These are phyloP conservation scores for Chalciporus pseudorubinellus DNA, from an alignment of 768 basidiomycete species.

Conservation along the genomic window DNA sequence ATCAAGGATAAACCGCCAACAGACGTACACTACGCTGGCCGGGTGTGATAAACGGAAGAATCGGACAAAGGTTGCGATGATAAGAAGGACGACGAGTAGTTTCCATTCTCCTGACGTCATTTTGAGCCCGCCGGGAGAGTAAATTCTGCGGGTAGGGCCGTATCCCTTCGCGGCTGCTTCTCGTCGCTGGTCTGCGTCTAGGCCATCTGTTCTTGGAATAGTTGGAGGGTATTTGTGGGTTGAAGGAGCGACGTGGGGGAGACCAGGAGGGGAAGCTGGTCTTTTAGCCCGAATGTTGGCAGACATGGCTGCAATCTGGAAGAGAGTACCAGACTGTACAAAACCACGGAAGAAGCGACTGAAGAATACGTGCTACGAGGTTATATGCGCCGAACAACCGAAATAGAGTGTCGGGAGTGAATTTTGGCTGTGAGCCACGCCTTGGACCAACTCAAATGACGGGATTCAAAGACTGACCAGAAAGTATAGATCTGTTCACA, in stretches of 20 bases:
- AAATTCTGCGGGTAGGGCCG: conserved; percentile 46
- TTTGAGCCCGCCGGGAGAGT: conserved; percentile 58
- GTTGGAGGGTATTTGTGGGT: conserved; percentile 60
- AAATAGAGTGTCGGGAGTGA: background rate
- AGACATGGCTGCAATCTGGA: conserved; percentile 33
- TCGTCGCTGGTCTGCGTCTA: conserved; percentile 73
- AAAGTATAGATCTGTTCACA: background rate
- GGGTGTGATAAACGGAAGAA: conserved; percentile 84
- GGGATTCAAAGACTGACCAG: background rate
- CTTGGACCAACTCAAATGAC: background rate
- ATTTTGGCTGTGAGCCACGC: background rate
- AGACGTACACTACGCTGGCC: conserved; percentile 84
- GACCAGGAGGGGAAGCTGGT: conserved; percentile 61
- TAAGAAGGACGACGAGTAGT: conserved; percentile 59
- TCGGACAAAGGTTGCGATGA: conserved; percentile 79
- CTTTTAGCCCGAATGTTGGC: conserved; percentile 61
- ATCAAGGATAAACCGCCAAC: background rate
- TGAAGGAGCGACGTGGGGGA: conserved; percentile 34
- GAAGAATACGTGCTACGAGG: background rate
- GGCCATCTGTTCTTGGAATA: conserved; percentile 49
- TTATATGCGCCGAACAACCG: background rate
- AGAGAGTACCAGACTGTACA: conserved; percentile 17
- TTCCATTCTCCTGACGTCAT: conserved; percentile 75
- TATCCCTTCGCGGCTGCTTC: conserved; percentile 68
- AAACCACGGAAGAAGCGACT: conserved; percentile 9